These are phyloP conservation scores for Magnaporthiopsis incrustans DNA, from an alignment of 2,329 filamentous ascomycete genomes.

Conservation along the genomic window DNA sequence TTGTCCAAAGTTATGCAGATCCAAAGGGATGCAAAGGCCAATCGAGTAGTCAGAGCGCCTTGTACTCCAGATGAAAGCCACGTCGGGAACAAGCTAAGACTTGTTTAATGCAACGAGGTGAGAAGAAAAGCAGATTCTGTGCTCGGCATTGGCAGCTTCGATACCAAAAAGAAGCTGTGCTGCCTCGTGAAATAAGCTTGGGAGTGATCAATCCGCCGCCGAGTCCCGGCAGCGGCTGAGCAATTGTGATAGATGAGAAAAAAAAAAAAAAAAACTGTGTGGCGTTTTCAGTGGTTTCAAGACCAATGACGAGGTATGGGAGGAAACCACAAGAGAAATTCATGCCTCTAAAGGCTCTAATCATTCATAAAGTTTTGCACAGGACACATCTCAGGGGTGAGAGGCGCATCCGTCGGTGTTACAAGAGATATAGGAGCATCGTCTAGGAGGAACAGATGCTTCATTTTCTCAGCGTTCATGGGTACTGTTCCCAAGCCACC, in stretches of 20 bases:
- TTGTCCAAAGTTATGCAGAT: neutral
- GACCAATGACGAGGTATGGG: too few relatives aligned
- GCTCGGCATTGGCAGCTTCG: neutral
- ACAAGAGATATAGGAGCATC: neutral
- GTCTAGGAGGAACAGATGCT: neutral
- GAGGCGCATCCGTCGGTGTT: neutral
- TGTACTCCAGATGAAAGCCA: neutral
- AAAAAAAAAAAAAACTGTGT: too few relatives aligned
- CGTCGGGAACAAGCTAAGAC: neutral
- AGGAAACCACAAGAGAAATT: neutral
- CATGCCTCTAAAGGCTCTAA: neutral
- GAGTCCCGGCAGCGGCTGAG: neutral
- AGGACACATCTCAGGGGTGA: neutral
- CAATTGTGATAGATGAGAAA: neutral
- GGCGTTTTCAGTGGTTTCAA: neutral
- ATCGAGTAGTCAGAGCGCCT: neutral
- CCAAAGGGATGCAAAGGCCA: neutral
- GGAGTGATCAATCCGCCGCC: neutral
- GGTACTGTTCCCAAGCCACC: too few relatives aligned
- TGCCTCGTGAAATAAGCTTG: neutral
- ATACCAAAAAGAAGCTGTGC: neutral
- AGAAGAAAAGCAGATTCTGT: neutral
- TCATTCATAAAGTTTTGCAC: neutral
- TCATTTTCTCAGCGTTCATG: neutral
- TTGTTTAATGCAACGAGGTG: neutral